phyloP scores from a whole-genome alignment of 768 basidiomycete species.

The Leccinellum rugosiceps region DNA sequence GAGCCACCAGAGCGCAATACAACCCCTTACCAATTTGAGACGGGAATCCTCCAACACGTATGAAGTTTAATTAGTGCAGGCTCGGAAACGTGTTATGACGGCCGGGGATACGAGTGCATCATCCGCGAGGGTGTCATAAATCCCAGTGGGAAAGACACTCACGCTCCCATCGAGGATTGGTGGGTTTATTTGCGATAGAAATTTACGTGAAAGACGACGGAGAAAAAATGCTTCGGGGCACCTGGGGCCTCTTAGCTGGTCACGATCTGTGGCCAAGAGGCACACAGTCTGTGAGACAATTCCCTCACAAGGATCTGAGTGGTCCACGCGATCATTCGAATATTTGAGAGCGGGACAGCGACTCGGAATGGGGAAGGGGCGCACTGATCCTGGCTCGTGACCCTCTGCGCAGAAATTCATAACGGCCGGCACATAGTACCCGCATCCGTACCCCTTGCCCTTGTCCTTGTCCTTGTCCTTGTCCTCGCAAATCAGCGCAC shows the following conservation, averaged over 20 bases:
- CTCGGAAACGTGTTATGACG: neutral
- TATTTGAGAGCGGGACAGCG: neutral
- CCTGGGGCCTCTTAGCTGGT: neutral
- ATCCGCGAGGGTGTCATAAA: neutral
- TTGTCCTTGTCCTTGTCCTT: neutral
- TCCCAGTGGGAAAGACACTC: neutral
- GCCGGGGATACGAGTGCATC: neutral
- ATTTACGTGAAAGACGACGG: neutral
- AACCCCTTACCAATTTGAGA: neutral
- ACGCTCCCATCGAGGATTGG: neutral
- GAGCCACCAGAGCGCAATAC: neutral
- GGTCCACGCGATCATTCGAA: neutral
- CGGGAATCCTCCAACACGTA: neutral
- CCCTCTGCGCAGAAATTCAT: neutral
- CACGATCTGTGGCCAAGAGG: neutral
- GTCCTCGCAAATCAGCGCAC: slow-evolving; percentile 2
- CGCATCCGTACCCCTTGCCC: neutral
- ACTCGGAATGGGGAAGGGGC: neutral
- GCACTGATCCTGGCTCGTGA: slow-evolving; percentile 10
- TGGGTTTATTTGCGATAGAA: neutral
- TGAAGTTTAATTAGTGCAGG: neutral
- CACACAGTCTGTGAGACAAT: neutral
- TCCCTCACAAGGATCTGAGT: neutral
- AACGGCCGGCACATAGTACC: slow-evolving; percentile 1
- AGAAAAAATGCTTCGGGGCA: neutral